Base-by-base conservation (phyloP, 352 stramenopile species). In the Aphanomyces stellatus region DNA sequence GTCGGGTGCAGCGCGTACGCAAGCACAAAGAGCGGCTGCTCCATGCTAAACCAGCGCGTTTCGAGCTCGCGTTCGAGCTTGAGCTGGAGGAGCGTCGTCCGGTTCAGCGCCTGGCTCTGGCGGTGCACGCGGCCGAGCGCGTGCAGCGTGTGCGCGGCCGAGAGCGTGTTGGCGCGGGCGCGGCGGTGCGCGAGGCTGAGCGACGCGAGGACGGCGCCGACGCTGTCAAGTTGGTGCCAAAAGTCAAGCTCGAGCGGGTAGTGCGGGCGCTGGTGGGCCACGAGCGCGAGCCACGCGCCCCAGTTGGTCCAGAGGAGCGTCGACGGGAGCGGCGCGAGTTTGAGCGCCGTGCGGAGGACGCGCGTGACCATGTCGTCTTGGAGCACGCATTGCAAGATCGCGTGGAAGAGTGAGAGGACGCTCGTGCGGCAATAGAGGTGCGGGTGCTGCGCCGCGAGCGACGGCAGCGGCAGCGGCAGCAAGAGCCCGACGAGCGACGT, bases 11-110 rank as follows among this genome's bases (percentile, higher is more conserved):
- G 62, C 1, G 73, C 79, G 51, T 90, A 76, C 28, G 80, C 79
- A 27, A 92, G 53, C 3, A 89, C 60, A 57, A 80, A 82, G n/a
- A 89, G 57, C 13, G 81, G 83, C 71, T 90, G 83, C 62, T 90
- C 80, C 62, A 82, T 70, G 40, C 78, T 65, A 13, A 68, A 62
- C 81, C 81, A 91, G 34, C 76, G 65, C 22, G 72, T 65, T 57
- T 91, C 83, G 11, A 91, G 69, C n/a, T 76, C 74, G 1, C 69
- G 63, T 42, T 84, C 74, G 4, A 90, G 34, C 35, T 25, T 37
- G 5, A 30, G 31, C 5, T 34, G 53, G 10, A 62, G 53, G 5
- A 34, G 53, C 30, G 25, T 59, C 13, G 51, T 59, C 28, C 53
- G 33, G 25, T 25, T 34, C 17, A 53, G 46, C 17, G 17, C 46